These are phyloP conservation scores for Hylodesmum podocarpum DNA, from an alignment of 306 rosid genomes.

Conservation along the genomic window DNA sequence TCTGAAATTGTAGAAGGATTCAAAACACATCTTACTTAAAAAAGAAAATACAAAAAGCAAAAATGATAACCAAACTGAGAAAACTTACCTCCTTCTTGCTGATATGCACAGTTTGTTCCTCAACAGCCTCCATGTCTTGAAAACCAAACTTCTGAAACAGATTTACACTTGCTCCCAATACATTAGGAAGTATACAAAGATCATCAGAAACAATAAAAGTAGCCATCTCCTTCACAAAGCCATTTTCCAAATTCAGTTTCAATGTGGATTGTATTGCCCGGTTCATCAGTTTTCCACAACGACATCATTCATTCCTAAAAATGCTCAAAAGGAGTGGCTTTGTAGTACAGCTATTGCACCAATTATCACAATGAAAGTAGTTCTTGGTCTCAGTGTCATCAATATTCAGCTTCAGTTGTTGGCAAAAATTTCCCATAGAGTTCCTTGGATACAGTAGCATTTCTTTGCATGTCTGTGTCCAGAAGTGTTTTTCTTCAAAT, in stretches of 20 bases:
- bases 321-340: not conserved
- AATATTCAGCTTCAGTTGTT: not conserved
- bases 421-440: slow-evolving; percentile 10
- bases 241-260: not conserved
- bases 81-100: slow-evolving; percentile 6
- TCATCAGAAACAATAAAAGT: not conserved
- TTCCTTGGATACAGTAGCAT: slow-evolving; percentile 10
- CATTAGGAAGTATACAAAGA: slow-evolving; percentile 15
- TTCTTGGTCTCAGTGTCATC: not conserved
- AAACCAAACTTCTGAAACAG: not conserved
- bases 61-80: not conserved
- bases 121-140: not conserved
- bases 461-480: not conserved
- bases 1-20: too few species aligned
- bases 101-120: slow-evolving; percentile 4
- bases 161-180: not conserved
- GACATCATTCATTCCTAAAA: not conserved
- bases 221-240: not conserved
- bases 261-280: not conserved
- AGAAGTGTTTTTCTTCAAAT: not conserved
- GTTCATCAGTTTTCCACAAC: not conserved
- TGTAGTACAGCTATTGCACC: not conserved
- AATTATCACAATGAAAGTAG: not conserved
- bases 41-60: not conserved
- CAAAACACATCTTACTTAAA: too few species aligned